Evolutionary conservation across 192 early-diverging fungal genomes (phyloP).

Genomic region (Backusella mclennaniae): DNA sequence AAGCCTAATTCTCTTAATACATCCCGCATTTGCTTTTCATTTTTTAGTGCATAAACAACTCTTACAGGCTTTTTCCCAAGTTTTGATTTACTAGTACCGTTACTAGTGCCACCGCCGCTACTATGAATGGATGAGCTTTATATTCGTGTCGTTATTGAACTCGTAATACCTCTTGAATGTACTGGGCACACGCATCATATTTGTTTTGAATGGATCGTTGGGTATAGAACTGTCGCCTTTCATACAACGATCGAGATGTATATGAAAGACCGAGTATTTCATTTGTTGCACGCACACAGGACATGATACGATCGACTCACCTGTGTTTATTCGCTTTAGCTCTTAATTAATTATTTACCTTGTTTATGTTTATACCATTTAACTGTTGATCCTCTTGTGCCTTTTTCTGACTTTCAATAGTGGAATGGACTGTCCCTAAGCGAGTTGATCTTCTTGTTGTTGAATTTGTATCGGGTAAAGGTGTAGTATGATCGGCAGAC

Average conservation of each 20-base stretch:
- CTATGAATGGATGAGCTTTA: neutral
- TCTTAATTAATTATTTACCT: neutral
- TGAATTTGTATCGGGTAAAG: neutral
- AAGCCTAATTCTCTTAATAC: slow-evolving; percentile 43
- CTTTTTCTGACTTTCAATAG: neutral
- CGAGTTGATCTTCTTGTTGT: neutral
- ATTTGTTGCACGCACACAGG: slow-evolving; percentile 36
- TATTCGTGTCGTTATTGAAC: neutral
- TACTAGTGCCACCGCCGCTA: neutral
- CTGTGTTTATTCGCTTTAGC: neutral
- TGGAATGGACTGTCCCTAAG: neutral
- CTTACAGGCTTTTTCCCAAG: slow-evolving; percentile 37
- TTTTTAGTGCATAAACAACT: slow-evolving; percentile 41
- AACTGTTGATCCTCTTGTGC: neutral
- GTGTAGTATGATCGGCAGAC: neutral
- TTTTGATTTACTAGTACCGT: neutral
- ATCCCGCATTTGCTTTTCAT: slow-evolving; percentile 38
- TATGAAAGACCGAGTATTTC: slow-evolving; percentile 24
- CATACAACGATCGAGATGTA: slow-evolving; percentile 36
- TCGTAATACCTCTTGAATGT: neutral
- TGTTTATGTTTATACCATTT: neutral
- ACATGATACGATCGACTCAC: slow-evolving; percentile 27
- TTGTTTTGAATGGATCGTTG: neutral
- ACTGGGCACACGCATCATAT: neutral
- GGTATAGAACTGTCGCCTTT: slow-evolving; percentile 22